Evolutionary conservation across 1,284 basidiomycete genomes (phyloP), one percentile per base, ranked within the genome.

Genomic region (Ganoderma boninense): DNA sequence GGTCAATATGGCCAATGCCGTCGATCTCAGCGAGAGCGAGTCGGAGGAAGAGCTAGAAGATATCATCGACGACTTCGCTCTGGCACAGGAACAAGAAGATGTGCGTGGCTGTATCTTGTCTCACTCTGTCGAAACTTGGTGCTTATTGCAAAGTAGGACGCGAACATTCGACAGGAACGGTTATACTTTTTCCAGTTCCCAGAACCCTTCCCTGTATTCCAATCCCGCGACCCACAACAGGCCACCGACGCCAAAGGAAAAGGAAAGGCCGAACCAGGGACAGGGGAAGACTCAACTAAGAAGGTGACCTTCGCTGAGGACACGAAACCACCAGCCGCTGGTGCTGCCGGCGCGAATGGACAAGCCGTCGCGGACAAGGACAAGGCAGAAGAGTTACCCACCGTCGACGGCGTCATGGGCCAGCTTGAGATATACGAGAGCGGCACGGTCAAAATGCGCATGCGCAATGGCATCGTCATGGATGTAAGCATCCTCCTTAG

Each of bases 101-200:
- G 87, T 90, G 68, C 56, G 79, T 74, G 32, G 43, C 62, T 1
- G 14, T 29, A 7, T 1, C 0, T 2, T 40, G 2, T 2, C n/a
- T 16, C 29, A 20, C 18, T 13, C 23, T 38, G 44, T 65, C 63
- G 70, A 38, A 29, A 61, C 38, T 61, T n/a, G 3, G 62, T 26
- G 52, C 54, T 69, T 26, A 71, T 56, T 40, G 67, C 42, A 11
- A 35, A 69, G 14, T 72, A 90, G 89, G 86, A 87, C 68, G 73
- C 82, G 40, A 79, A 82, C 67, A 75, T 86, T 64, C 85, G 82
- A 77, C 90, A 87, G 84, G 90, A 91, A 78, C 86, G 91, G 35
- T 84, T 98, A 1, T 97, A 95, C 79, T 92, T 97, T 74, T 97
- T 98, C 84, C 97, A 97, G 80, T 97, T 98, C 79, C 97, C 97